phyloP scores from a whole-genome alignment of 768 basidiomycete genomes.

The Boletus pseudopeckii region DNA sequence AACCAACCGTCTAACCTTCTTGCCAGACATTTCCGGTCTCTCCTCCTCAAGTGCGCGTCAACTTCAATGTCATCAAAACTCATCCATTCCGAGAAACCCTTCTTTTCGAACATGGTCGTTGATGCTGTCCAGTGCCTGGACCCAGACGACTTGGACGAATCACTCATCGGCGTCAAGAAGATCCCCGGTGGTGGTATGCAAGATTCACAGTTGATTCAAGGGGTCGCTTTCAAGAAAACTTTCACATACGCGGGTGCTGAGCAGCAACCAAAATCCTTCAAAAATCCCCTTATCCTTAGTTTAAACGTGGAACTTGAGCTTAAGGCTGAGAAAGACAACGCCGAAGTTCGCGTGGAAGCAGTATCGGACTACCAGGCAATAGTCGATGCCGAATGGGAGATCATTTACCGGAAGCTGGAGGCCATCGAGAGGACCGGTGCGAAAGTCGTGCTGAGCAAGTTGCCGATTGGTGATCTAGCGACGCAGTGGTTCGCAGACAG shows the following conservation, averaged over 20 bases:
- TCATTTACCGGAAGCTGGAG: slow-evolving; percentile 96
- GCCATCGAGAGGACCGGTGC: slow-evolving; percentile 96
- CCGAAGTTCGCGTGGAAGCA: slow-evolving; percentile 94
- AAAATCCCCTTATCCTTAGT: slow-evolving; percentile 84
- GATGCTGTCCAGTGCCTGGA: slow-evolving; percentile 93
- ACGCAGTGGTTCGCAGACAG: slow-evolving; percentile 99
- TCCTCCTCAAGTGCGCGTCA: slow-evolving; percentile 93
- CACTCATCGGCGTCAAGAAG: slow-evolving; percentile 95
- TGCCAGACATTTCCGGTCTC: slow-evolving; percentile 82
- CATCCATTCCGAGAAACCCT: slow-evolving; percentile 97
- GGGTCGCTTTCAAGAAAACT: slow-evolving; percentile 99
- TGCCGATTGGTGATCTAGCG: slow-evolving; percentile 97
- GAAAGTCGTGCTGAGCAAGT: slow-evolving; percentile 94
- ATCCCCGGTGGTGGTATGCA: slow-evolving; percentile 97
- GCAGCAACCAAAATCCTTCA: slow-evolving; percentile 94
- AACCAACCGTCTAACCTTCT: slow-evolving; percentile 6
- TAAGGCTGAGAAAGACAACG: slow-evolving; percentile 99
- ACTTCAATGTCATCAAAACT: slow-evolving; percentile 99
- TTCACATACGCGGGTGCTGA: slow-evolving; percentile 99
- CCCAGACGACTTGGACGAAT: slow-evolving; percentile 91
- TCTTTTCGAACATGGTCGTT: slow-evolving; percentile 98
- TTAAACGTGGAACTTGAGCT: slow-evolving; percentile 97
- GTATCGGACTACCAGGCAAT: slow-evolving; percentile 99
- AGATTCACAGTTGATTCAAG: slow-evolving; percentile 84
- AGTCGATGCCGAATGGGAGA: slow-evolving; percentile 99